Evolutionary conservation across 371 early-diverging fungal genomes (phyloP), one percentile per base, ranked within the genome.

Genomic region (Mucor velutinosus): DNA sequence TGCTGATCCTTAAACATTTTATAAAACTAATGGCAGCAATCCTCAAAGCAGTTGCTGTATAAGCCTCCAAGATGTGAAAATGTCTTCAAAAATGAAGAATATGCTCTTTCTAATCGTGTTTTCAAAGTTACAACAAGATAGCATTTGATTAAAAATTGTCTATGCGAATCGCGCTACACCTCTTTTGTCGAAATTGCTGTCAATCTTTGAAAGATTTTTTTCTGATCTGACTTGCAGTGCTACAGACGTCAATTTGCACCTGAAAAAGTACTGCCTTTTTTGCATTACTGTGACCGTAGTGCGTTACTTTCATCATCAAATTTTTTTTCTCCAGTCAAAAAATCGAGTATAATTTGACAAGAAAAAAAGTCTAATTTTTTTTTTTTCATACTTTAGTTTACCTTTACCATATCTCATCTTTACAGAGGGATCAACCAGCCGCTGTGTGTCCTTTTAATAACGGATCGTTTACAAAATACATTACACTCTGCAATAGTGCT

Each of bases 371-470:
- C n/a, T 58, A 43, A 43, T 58, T 65, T 32, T 29, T 58, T 65
- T 32, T 29, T 58, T 64, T 57, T 19, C 32, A 35, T 17, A 39
- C 53, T 53, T 53, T 53, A 25, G 7, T 27, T 53, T 53, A 27
- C 27, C 47, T 47, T 41, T 41, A 25, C 15, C 45, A 45, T 33
- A 45, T 65, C 58, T 58, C 65, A 30, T 39, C 57, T 64, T 66
- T 51, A 25, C 30, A 41, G 25, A 39, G 62, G 45, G 56, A 45
- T 45, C 56, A 67, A 57, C 47, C 58, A 67, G 67, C 67, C 56
- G 62, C 67, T 67, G 35, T 62, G 67, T 67, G 67, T 67, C 23
- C 35, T 25, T 58, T 65, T 25, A 25, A 45, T 8, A 65, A 47
- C 49, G 33, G 37, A 58, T 15, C 4, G 6, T 64, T 39, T 55